Evolutionary conservation across 2,329 filamentous ascomycete species (phyloP), one percentile per base, ranked within the genome.

Genomic region (Sporothrix dimorphospora): DNA sequence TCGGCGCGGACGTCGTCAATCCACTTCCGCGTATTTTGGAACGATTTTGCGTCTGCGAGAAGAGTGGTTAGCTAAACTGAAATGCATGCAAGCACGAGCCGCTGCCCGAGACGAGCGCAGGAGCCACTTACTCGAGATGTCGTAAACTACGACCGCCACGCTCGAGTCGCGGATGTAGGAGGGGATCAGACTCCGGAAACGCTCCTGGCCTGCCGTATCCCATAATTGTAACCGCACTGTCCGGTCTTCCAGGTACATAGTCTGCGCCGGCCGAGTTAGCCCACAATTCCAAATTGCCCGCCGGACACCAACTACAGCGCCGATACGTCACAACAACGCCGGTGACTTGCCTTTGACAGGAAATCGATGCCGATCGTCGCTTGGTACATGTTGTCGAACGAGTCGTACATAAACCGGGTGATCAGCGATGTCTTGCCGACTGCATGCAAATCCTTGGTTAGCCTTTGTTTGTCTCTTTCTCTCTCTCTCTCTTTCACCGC

Each of bases 381-480:
- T 84, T 99, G 96, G 85, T 99, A 99, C 87, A 95, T 98, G 85
- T 97, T 98, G 87, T 99, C 96, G 86, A 99, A 99, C 65, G 96
- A 98, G 84, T 99, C 96, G 87, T 99, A 99, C 96, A 99, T 99
- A 87, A 99, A 99, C 76, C 96, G 91, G 76, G 96, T 99, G 82
- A 99, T 99, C 78, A 99, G 85, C 74, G 96, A 99, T 42, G 96
- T 99, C 86, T 99, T 99, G 81, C 96, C 96, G 78, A 99, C 96
- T 98, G 71, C 12, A 45, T 27, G 38, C 16, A 53, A 7, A 34
- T 24, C 4, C 34, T 4, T 19, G 49, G 47, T 66, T 24, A 53
- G 59, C 21, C 42, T 7, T 19, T 71, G 65, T 51, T 51, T 8
- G 12, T 71, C 3, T 11, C 8, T 30, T 24, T 4, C 42, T 45